Evolutionary conservation across 2,329 filamentous ascomycete genomes (phyloP).

Genomic region (Aspergillus melleus): DNA sequence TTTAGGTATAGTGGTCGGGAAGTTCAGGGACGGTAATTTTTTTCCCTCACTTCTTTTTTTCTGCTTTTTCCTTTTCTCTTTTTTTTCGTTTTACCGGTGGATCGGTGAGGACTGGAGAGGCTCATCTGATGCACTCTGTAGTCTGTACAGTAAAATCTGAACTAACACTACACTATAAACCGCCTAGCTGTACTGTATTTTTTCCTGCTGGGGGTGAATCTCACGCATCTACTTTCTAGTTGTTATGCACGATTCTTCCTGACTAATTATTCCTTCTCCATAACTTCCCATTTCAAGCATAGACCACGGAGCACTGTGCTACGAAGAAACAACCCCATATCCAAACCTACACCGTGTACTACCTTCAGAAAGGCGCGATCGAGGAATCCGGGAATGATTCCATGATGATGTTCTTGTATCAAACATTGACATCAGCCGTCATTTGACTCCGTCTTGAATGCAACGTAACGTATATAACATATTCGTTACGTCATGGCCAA

Average conservation of each 20-base stretch:
- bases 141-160: too few species aligned
- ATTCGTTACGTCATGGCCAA: neutral
- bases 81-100: neutral
- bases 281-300: neutral
- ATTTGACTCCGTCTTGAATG: neutral
- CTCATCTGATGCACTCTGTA: neutral
- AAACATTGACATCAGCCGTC: neutral
- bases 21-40: conserved; percentile 8
- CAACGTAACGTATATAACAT: neutral
- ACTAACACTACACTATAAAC: neutral
- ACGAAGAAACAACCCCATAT: neutral
- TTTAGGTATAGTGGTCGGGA: conserved; percentile 6
- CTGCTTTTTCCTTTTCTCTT: neutral
- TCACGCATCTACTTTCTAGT: neutral
- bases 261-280: neutral
- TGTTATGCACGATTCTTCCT: neutral
- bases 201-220: neutral
- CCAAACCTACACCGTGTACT: too few species aligned
- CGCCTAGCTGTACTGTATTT: neutral
- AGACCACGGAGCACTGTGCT: neutral
- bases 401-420: neutral
- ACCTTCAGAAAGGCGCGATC: too few species aligned
- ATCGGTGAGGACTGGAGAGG: neutral
- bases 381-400: neutral
- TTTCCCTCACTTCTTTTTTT: conserved; percentile 3